A percentile compares a stretch with the other conserved stretches of the same genome.
Evolutionary conservation across 345 rosid genomes (phyloP).

Genomic region (Draba incana): DNA sequence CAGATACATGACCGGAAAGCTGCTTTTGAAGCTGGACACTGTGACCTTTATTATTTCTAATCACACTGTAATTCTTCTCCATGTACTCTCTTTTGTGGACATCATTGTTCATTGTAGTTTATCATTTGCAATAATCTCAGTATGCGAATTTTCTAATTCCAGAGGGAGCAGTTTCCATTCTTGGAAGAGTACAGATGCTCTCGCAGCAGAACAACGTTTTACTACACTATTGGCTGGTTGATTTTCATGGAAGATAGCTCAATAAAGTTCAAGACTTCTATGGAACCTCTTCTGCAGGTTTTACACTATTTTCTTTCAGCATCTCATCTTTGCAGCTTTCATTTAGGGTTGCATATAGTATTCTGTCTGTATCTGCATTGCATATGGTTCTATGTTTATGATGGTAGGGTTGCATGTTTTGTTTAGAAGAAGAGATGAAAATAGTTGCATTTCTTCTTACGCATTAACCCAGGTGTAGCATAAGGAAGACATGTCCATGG

Average conservation of each 20-base stretch:
- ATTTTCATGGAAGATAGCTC: conserved; percentile 98
- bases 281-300: conserved; percentile 94
- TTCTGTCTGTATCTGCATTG: conserved; percentile 22
- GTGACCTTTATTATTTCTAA: conserved; percentile 90
- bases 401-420: conserved; percentile 18
- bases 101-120: conserved; percentile 22
- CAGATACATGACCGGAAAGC: conserved; percentile 99
- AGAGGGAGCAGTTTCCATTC: conserved; percentile 98
- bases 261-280: conserved; percentile 92
- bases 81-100: conserved; percentile 25
- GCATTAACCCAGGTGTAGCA: conserved; percentile 10
- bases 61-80: conserved; percentile 73
- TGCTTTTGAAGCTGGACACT: conserved; percentile 91
- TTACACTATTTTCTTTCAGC: conserved; percentile 10
- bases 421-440: too few species aligned
- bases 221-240: conserved; percentile 93
- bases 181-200: conserved; percentile 89
- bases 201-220: conserved; percentile 95
- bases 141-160: conserved; percentile 39
- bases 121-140: conserved; percentile 16
- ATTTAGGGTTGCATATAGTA: not conserved
- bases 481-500: conserved; percentile 5
- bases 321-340: conserved; percentile 25
- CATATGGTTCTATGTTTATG: conserved; percentile 8
- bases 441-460: conserved; percentile 21